Percentiles rank a stretch among this genome's conserved stretches.
Conservation (phyloP, 805 yeast species). For the Spathaspora gorwiae region DNA sequence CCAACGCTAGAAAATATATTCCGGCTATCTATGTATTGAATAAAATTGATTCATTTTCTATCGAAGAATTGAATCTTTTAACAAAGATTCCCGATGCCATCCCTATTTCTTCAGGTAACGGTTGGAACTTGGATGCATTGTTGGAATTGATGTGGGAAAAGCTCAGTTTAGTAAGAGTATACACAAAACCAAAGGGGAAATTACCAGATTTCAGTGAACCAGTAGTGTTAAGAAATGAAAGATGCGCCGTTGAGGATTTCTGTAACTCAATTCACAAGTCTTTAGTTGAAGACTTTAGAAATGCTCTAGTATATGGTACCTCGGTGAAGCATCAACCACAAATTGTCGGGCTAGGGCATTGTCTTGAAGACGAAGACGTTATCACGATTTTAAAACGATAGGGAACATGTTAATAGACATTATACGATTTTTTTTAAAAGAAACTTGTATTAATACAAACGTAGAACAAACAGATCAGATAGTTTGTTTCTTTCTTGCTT, state of each 20-base stretch:
- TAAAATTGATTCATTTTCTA: slow-evolving; percentile 91
- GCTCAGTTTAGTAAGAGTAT: slow-evolving; percentile 86
- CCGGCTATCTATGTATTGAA: slow-evolving; percentile 94
- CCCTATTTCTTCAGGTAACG: slow-evolving; percentile 92
- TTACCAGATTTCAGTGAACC: slow-evolving; percentile 95
- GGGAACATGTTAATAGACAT: neutral
- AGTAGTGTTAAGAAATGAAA: slow-evolving; percentile 78
- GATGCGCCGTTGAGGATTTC: slow-evolving; percentile 88
- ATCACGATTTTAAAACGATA: slow-evolving; percentile 84
- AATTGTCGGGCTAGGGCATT: slow-evolving; percentile 83
- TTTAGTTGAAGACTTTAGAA: slow-evolving; percentile 87
- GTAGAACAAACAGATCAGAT: too few species aligned
- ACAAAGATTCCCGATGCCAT: slow-evolving; percentile 95
- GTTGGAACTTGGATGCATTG: slow-evolving; percentile 95
- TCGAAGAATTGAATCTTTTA: slow-evolving; percentile 86
- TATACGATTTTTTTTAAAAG: neutral
- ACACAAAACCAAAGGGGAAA: slow-evolving; percentile 94
- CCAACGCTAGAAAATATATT: slow-evolving; percentile 83
- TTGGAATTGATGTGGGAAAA: slow-evolving; percentile 94
- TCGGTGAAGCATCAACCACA: slow-evolving; percentile 98
- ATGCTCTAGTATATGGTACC: slow-evolving; percentile 88
- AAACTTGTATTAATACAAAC: too few species aligned
- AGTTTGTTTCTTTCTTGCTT: too few species aligned
- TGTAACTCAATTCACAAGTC: slow-evolving; percentile 96
- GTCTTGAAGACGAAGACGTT: slow-evolving; percentile 91